phyloP scores from a whole-genome alignment of 2,329 filamentous ascomycete genomes.

The Phoma sp. region DNA sequence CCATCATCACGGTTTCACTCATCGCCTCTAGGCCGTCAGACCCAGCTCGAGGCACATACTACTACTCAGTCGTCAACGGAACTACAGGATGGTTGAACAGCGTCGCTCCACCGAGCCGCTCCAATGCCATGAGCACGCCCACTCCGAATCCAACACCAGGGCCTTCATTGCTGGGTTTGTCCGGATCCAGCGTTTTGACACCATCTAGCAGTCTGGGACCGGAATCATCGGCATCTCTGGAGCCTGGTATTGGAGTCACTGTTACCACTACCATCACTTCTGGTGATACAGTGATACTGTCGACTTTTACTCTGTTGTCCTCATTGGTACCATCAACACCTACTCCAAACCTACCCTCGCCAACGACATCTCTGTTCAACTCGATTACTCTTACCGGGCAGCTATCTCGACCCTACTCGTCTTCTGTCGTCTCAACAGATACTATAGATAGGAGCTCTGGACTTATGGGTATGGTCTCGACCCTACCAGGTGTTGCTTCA shows the following conservation, averaged over 20 bases:
- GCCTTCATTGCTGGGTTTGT: conserved; percentile 4
- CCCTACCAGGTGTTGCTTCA: too few species aligned
- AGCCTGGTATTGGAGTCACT: background rate
- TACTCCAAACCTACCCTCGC: background rate
- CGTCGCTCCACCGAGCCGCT: conserved; percentile 34
- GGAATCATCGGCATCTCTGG: background rate
- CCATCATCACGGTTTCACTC: conserved; percentile 42
- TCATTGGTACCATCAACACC: background rate
- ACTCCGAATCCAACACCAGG: conserved; percentile 5
- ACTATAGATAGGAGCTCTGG: too few species aligned
- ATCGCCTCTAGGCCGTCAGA: conserved; percentile 32
- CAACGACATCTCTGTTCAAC: background rate
- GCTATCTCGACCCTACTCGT: background rate
- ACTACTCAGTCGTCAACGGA: conserved; percentile 42
- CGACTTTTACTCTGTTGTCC: background rate
- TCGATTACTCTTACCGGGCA: background rate
- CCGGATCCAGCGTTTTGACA: background rate
- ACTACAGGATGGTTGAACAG: conserved; percentile 43
- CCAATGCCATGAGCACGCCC: conserved; percentile 16
- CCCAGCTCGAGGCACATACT: conserved; percentile 40
- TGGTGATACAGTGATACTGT: background rate
- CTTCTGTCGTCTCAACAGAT: background rate
- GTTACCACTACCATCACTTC: background rate
- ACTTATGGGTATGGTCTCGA: background rate
- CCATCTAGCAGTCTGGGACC: background rate